Base-by-base conservation (phyloP, 192 early-diverging fungal genomes). In the Coemansia sp. region DNA sequence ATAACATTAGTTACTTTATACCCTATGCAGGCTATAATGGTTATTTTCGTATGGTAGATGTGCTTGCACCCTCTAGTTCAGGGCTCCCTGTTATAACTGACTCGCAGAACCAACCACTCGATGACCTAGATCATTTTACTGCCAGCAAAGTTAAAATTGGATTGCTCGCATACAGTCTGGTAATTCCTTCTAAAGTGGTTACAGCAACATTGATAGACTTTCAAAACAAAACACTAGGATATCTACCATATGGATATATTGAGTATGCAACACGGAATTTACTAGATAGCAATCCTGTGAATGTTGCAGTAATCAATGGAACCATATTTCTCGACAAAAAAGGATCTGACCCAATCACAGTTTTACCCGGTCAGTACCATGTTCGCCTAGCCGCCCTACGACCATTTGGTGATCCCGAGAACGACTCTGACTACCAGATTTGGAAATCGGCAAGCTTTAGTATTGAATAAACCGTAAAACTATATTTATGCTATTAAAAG, bases 11-110 rank as follows among this genome's bases (percentile, higher is more conserved):
- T 37, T 52, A 68, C 37, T 61, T 59, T n/a, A 63, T 85, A 37
- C 84, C 84, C 0, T 85, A 82, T 68, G 63, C 66, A 0, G 84
- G 84, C 0, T 79, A 58, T 48, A 78, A 79, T 40, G 84, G 79
- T 12, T 57, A 82, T 57, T 79, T 62, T 48, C 65, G 69, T 66
- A 46, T 62, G 16, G 45, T 62, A 0, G 40, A 56, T 42, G 63
- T 78, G 7, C 62, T 83, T 6, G 26, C 72, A 5, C 41, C 59
- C 0, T 12, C 41, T 10, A 22, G 32, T 3, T 9, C 60, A 1
- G 69, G 67, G 5, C 58, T 72, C 8, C 72, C 72, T 3, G 64
- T 58, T 3, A 21, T 78, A 5, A 63, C 69, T 0, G 63, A 83
- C 49, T 6, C 37, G 4, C 15, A 62, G 4, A 63, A 48, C 22